Conservation (phyloP, 2,329 filamentous ascomycete genomes). For the Penicillium sp. region DNA sequence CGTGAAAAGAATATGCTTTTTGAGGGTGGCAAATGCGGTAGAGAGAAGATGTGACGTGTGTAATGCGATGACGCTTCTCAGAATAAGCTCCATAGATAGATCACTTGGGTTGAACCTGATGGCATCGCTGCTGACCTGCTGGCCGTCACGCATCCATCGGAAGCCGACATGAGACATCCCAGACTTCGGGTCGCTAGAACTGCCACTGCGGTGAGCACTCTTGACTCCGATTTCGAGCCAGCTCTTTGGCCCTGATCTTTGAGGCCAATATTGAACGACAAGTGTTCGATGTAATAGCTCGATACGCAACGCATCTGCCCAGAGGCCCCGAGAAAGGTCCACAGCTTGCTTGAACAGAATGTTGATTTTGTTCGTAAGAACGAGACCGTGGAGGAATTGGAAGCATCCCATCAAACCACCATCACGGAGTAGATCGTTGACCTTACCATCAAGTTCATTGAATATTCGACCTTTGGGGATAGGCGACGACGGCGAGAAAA, state of each 20-base stretch:
- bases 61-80: conserved; percentile 70
- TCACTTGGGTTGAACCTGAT: conserved; percentile 64
- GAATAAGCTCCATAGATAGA: conserved; percentile 70
- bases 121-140: conserved; percentile 67
- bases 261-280: conserved; percentile 86
- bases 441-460: conserved; percentile 63
- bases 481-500: conserved; percentile 68
- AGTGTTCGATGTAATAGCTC: conserved; percentile 78
- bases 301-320: conserved; percentile 74
- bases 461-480: conserved; percentile 63
- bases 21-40: conserved; percentile 62
- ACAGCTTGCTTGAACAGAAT: conserved; percentile 75
- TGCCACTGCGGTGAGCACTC: conserved; percentile 20
- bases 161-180: conserved; percentile 38
- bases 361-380: conserved; percentile 85
- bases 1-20: conserved; percentile 59
- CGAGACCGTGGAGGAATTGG: conserved; percentile 79
- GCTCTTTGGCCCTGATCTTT: conserved; percentile 68
- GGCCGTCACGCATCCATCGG: conserved; percentile 82
- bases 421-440: conserved; percentile 68
- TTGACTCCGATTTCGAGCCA: conserved; percentile 84
- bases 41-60: conserved; percentile 71
- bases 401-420: conserved; percentile 79
- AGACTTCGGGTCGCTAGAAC: conserved; percentile 6
- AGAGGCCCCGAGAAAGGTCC: conserved; percentile 66